phyloP scores from a whole-genome alignment of 1,284 basidiomycete species.

The Polyporus tsugae region DNA sequence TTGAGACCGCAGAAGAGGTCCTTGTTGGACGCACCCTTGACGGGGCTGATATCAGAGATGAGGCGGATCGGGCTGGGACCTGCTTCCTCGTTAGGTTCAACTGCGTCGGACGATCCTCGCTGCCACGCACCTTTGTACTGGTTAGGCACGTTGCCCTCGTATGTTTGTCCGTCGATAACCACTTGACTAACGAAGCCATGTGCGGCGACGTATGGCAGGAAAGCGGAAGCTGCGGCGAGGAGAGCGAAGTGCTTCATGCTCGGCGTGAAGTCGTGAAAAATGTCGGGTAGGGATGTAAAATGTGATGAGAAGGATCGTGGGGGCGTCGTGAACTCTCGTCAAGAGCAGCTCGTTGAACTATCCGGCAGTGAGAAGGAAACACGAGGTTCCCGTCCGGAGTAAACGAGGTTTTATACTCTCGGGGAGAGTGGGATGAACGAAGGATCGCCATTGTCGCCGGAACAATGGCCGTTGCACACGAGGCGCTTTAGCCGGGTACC shows the following conservation, averaged over 20 bases:
- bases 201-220: conserved; percentile 28
- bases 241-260: conserved; percentile 32
- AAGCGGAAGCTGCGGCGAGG: conserved; percentile 28
- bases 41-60: conserved; percentile 61
- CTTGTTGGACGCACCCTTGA: conserved; percentile 67
- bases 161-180: conserved; percentile 34
- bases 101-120: neutral
- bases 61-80: conserved; percentile 64
- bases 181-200: conserved; percentile 35
- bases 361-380: conserved; percentile 13
- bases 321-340: conserved; percentile 28
- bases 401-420: conserved; percentile 14
- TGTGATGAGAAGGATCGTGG: conserved; percentile 17
- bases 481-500: conserved; percentile 1
- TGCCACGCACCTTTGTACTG: conserved; percentile 37
- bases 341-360: conserved; percentile 30
- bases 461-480: conserved; percentile 1
- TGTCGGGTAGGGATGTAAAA: neutral
- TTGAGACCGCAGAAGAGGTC: conserved; percentile 71
- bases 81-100: neutral
- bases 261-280: conserved; percentile 11
- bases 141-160: conserved; percentile 39
- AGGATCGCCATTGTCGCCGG: conserved; percentile 9
- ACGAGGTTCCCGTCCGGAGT: conserved; percentile 6
- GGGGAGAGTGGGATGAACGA: neutral